Evolutionary conservation across 306 rosid genomes (phyloP), one percentile per base, ranked within the genome.

Genomic region (Abrus pulchellus): DNA sequence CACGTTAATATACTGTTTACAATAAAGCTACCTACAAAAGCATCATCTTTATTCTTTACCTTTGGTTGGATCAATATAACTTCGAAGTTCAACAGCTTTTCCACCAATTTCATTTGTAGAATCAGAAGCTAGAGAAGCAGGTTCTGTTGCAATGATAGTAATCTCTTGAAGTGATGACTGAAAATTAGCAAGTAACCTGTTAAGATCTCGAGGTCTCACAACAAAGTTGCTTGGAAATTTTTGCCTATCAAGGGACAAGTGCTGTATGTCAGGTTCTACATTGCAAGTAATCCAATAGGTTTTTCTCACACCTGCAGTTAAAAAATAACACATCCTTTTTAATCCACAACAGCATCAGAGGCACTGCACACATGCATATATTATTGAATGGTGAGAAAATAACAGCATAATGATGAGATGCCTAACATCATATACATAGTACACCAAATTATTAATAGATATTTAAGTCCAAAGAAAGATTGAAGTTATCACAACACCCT

Each of bases 141-240:
- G 91, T 66, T 93, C 99, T 83, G 99, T 95, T 49, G 98, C 97
- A 72, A 95, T 91, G 61, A 95, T 65, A 56, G 99, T 93, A 64
- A 95, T 91, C 90, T 95, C 99, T 65, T 93, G 97, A 85, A 95
- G 94, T 66, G 99, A 90, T n/a, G 97, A 91, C 72, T 92, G 97
- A 69, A 93, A 93, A 85, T 95, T 91, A 54, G 90, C 89, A 32
- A 95, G 98, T 85, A 95, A 80, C 85, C 93, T 91, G 81, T 83
- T 95, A 70, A 95, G 87, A 86, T 93, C 97, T 65, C 90, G 97
- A 67, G 99, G 99, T 82, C 95, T 90, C 89, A 89, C 97, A 1
- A 93, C 90, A 77, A 94, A 82, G 83, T 85, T 87, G 83, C 99
- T 90, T 6, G 93, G 94, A 78, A 93, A 93, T 72, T 87, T 89